Percentiles rank a stretch among this genome's conserved stretches.
Evolutionary conservation across 331 rosid species (phyloP).

Genomic region (Quercus lobata): DNA sequence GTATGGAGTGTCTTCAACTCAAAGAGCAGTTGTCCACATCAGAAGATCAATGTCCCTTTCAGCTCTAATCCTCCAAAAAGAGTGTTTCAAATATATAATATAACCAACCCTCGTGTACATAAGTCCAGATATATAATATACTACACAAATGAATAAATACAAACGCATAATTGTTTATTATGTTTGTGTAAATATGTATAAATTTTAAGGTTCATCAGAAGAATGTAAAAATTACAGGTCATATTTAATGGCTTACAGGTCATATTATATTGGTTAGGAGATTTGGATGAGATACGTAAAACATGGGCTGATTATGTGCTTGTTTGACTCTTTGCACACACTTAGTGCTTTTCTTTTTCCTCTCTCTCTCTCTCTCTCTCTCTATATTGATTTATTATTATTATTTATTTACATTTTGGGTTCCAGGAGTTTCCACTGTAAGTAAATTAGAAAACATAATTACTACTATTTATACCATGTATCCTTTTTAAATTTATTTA

Average conservation of each 20-base stretch:
- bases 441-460: not conserved
- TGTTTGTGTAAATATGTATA: not conserved
- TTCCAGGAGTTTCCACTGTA: not conserved
- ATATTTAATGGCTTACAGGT: no score
- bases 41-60: conserved; percentile 12
- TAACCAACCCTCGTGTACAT: not conserved
- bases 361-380: no score
- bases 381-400: not conserved
- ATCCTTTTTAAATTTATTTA: no score
- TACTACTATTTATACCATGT: not conserved
- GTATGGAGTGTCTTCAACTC: conserved; percentile 27
- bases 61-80: not conserved
- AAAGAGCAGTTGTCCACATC: not conserved
- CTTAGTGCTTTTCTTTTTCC: not conserved
- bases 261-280: no score
- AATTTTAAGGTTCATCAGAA: not conserved
- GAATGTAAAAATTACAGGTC: not conserved
- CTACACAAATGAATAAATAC: no score
- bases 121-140: no score
- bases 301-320: not conserved
- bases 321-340: not conserved
- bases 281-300: not conserved
- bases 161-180: no score
- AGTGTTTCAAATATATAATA: not conserved
- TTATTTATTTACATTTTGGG: not conserved